Conservation (phyloP, 345 rosid species). For the Angophora floribunda region DNA sequence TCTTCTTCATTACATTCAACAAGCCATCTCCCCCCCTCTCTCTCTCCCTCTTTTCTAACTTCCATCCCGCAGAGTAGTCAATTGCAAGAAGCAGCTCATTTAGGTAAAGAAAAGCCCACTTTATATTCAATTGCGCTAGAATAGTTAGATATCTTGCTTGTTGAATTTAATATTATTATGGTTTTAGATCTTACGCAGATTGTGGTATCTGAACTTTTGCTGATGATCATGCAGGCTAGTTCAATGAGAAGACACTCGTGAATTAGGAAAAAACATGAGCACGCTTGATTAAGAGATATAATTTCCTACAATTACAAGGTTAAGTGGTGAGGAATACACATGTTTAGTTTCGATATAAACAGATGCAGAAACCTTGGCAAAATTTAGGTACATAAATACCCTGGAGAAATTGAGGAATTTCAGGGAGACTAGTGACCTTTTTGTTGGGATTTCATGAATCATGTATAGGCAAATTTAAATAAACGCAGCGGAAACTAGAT, state of each 20-base stretch:
- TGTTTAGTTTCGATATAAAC: no score
- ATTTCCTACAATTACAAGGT: no score
- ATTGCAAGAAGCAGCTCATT: neutral
- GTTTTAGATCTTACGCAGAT: neutral
- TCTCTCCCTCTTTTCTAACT: neutral
- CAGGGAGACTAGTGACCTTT: no score
- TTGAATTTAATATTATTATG: neutral
- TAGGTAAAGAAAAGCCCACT: neutral
- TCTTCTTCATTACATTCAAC: neutral
- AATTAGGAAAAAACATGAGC: neutral
- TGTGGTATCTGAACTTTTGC: neutral
- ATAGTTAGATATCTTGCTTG: neutral
- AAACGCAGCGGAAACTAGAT: no score
- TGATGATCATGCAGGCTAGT: neutral
- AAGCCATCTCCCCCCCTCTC: neutral
- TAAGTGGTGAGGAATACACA: no score
- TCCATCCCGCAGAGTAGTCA: rapidly evolving
- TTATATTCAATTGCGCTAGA: neutral
- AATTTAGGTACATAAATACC: no score
- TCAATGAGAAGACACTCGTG: neutral
- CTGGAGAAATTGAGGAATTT: no score
- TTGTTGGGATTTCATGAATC: no score
- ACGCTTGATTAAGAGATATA: neutral
- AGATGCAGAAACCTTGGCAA: no score
- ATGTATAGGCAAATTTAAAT: no score